phyloP scores from a whole-genome alignment of 805 yeast genomes.

The Lachancea nothofagi region DNA sequence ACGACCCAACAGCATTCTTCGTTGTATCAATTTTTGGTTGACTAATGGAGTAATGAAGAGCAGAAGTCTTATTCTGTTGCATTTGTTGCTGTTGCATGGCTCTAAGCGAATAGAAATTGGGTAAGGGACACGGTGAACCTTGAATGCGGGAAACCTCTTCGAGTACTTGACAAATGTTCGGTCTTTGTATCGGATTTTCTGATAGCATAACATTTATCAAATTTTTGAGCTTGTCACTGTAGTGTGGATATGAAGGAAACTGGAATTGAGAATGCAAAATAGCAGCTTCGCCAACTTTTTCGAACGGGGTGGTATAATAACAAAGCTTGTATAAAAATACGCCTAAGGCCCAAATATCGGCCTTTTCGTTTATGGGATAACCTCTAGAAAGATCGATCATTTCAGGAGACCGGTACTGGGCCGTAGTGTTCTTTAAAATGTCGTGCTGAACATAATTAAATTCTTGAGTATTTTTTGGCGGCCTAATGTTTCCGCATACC shows the following conservation, averaged over 20 bases:
- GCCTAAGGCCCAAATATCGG: conserved; percentile 85
- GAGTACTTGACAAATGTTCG: conserved; percentile 64
- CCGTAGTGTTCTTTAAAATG: conserved; percentile 73
- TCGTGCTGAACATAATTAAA: conserved; percentile 57
- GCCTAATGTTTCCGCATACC: conserved; percentile 57
- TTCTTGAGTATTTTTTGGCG: conserved; percentile 59
- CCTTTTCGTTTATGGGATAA: conserved; percentile 71
- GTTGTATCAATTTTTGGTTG: conserved; percentile 4
- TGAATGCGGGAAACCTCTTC: conserved; percentile 64
- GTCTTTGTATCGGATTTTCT: conserved; percentile 65
- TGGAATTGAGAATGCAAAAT: conserved; percentile 53
- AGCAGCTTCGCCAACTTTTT: conserved; percentile 55
- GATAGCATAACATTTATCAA: conserved; percentile 55
- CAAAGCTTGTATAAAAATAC: conserved; percentile 71
- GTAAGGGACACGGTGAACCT: conserved; percentile 41
- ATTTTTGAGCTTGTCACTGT: conserved; percentile 57
- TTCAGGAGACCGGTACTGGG: conserved; percentile 81
- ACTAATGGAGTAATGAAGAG: conserved; percentile 4
- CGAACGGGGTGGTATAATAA: conserved; percentile 81
- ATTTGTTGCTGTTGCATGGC: conserved; percentile 16
- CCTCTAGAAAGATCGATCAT: conserved; percentile 70
- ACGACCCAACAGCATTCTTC: neutral
- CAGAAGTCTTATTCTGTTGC: conserved; percentile 1
- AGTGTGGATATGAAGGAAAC: conserved; percentile 51
- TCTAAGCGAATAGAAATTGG: conserved; percentile 34